phyloP scores from a whole-genome alignment of 768 basidiomycete species.

The Pulveroboletus sp. region DNA sequence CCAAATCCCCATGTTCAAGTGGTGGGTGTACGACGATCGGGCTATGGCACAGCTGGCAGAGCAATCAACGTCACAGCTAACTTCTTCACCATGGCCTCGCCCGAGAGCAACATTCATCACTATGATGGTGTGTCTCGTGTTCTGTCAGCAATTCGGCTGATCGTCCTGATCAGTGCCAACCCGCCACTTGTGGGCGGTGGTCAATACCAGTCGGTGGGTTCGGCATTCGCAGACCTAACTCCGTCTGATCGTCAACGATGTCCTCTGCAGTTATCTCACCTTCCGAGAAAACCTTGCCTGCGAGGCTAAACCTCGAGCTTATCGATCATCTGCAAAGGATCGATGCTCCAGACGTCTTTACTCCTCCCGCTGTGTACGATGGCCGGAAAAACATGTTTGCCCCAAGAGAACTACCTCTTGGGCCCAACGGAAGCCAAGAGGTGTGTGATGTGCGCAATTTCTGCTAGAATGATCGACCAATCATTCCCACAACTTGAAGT shows the following conservation, averaged over 20 bases:
- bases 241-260: conserved; percentile 12
- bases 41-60: conserved; percentile 55
- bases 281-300: conserved; percentile 64
- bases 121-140: conserved; percentile 65
- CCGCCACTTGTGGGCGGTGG: neutral
- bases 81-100: conserved; percentile 59
- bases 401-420: conserved; percentile 56
- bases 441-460: conserved; percentile 29
- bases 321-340: conserved; percentile 57
- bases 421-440: conserved; percentile 45
- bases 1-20: conserved; percentile 39
- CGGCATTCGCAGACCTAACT: neutral
- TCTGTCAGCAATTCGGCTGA: neutral
- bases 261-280: conserved; percentile 51
- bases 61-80: conserved; percentile 46
- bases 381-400: conserved; percentile 77
- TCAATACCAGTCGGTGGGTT: conserved; percentile 20
- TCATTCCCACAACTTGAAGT: conserved; percentile 36
- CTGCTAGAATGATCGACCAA: neutral
- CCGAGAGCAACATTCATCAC: conserved; percentile 63
- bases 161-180: conserved; percentile 20
- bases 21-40: conserved; percentile 65
- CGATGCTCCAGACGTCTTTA: conserved; percentile 62
- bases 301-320: conserved; percentile 64
- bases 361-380: conserved; percentile 70